phyloP scores from a whole-genome alignment of 75 land plant genomes.

The Sequoiadendron giganteum region DNA sequence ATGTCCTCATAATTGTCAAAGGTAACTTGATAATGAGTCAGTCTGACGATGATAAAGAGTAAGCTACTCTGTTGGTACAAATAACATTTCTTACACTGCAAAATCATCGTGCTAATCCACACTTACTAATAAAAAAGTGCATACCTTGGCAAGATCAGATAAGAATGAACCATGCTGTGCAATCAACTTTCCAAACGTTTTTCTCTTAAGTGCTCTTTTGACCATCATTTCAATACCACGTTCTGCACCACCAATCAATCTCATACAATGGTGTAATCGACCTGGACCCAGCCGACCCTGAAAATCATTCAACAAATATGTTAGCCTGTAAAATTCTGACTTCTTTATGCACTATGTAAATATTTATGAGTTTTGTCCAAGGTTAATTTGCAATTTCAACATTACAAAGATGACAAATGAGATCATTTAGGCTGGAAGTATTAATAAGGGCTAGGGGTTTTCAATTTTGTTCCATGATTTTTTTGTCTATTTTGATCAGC shows the following conservation, averaged over 20 bases:
- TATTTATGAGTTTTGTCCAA: neutral
- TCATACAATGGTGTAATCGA: slow-evolving; percentile 95
- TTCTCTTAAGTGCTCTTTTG: slow-evolving; percentile 72
- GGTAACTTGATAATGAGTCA: neutral
- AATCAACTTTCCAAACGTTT: slow-evolving; percentile 84
- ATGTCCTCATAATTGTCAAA: neutral
- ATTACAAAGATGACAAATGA: neutral
- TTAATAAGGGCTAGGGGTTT: neutral
- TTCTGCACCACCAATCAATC: slow-evolving; percentile 93
- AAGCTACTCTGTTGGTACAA: neutral
- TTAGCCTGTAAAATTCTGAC: neutral
- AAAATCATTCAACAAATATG: slow-evolving; percentile 2
- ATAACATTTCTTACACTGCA: neutral
- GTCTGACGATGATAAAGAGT: neutral
- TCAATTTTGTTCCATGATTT: neutral
- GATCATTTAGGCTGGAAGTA: neutral
- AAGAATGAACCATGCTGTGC: slow-evolving; percentile 89
- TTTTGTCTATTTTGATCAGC: neutral
- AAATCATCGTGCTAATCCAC: neutral
- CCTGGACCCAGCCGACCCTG: slow-evolving; percentile 99
- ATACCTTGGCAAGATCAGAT: slow-evolving; percentile 88
- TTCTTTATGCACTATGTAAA: neutral
- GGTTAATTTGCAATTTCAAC: neutral
- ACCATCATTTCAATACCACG: slow-evolving; percentile 93
- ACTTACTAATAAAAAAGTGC: neutral